Evolutionary conservation across 495 filamentous ascomycete genomes (phyloP).

Genomic region (Cercophora scortea): DNA sequence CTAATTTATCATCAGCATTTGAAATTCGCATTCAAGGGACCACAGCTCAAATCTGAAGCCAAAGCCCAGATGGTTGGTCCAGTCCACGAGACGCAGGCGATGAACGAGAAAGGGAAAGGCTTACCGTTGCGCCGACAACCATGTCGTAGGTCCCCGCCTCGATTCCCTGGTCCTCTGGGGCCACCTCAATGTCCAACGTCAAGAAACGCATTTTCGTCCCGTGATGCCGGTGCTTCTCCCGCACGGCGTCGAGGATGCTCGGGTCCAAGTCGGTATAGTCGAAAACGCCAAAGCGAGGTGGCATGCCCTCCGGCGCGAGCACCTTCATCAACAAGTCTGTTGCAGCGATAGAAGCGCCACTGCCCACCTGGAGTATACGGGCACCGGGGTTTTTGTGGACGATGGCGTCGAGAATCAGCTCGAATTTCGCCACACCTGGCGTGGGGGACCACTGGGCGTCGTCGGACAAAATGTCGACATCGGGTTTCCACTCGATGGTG

Average conservation of each 20-base stretch:
- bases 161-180: background rate
- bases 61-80: too few relatives aligned
- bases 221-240: background rate
- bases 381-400: background rate
- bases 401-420: background rate
- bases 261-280: background rate
- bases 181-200: background rate
- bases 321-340: background rate
- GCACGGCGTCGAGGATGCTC: background rate
- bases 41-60: too few relatives aligned
- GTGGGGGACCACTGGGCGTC: background rate
- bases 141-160: background rate
- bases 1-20: background rate
- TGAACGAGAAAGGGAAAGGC: too few relatives aligned
- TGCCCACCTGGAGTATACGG: background rate
- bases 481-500: background rate
- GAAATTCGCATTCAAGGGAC: too few relatives aligned
- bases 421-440: background rate
- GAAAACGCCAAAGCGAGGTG: background rate
- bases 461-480: background rate
- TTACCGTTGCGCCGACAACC: background rate
- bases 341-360: background rate
- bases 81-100: too few relatives aligned
- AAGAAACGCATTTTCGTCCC: background rate
- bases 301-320: background rate